Base-by-base conservation (phyloP, 257 asterid genomes). In the Ophiorrhiza pumila region DNA sequence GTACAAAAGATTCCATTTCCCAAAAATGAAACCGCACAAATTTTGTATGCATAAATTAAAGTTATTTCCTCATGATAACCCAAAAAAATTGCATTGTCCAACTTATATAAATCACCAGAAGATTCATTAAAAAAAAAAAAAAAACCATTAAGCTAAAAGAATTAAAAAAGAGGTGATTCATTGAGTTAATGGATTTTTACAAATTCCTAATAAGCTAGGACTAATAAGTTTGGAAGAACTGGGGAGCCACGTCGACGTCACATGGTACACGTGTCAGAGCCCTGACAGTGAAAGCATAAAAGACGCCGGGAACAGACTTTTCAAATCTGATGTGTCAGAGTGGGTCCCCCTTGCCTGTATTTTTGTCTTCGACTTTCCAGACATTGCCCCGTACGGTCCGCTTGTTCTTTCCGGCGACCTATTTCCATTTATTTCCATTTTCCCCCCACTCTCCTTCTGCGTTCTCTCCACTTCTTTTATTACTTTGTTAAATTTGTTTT, bases 161-260 rank as follows among this genome's bases (percentile, higher is more conserved):
- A 12, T 56, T 41, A 57, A 42, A 50, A 50, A 50, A 50, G 22
- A 8, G 20, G 3, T n/a, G n/a, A n/a, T n/a, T n/a, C n/a, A n/a
- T n/a, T n/a, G n/a, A n/a, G n/a, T n/a, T n/a, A n/a, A n/a, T 35
- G 71, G 77, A 15, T 7, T 46, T 62, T 65, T 70, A 57, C 78
- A 69, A 74, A 50, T 43, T 50, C 22, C 7, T 4, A 31, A 46
- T 3, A 41, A 37, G 37, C 65, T 3, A n/a, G n/a, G n/a, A n/a
- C n/a, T n/a, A n/a, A n/a, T n/a, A n/a, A 23, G 34, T 10, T 42
- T 22, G 61, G 68, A 74, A 56, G 56, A n/a, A n/a, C n/a, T n/a
- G n/a, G 31, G 73, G 79, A 56, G 83, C 77, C 83, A 85, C 82
- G 82, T 80, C 59, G 81, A 65, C 73, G 59, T 76, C 83, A 79